A percentile compares a stretch with the other conserved stretches of the same genome.
Conservation (phyloP, 2,329 filamentous ascomycete genomes). For the Pseudogymnoascus sp. region DNA sequence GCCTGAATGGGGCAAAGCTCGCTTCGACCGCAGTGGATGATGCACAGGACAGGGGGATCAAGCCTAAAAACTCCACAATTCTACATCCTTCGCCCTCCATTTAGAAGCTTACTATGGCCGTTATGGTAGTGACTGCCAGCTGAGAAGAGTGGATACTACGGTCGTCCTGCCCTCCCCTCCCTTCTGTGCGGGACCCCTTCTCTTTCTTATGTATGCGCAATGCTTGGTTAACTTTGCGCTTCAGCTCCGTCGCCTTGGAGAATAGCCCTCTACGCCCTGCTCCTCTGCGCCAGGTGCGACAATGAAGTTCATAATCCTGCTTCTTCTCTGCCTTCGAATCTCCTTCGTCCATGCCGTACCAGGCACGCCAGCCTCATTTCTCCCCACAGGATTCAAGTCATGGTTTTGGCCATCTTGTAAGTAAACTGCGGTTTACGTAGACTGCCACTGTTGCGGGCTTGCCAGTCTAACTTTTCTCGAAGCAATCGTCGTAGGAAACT, state of each 20-base stretch:
- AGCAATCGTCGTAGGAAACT: slow-evolving; percentile 15
- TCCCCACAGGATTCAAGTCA: neutral
- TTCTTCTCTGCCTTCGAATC: neutral
- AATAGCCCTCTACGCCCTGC: neutral
- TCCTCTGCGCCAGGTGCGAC: neutral
- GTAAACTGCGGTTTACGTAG: neutral
- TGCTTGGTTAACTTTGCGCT: slow-evolving; percentile 72
- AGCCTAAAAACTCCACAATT: neutral
- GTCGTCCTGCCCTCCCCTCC: neutral
- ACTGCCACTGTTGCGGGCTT: neutral
- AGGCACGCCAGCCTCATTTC: neutral
- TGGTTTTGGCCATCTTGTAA: slow-evolving; percentile 2
- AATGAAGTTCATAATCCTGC: neutral
- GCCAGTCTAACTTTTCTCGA: neutral
- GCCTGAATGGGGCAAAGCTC: neutral
- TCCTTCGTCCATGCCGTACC: neutral
- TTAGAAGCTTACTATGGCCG: neutral
- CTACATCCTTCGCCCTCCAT: neutral
- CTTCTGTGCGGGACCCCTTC: neutral
- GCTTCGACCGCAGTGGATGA: neutral
- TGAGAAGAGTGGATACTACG: neutral
- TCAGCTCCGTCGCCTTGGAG: neutral
- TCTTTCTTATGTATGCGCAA: slow-evolving; percentile 64
- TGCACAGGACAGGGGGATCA: neutral
- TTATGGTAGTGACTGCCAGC: neutral